These are phyloP conservation scores for Irpex sp. DNA, from an alignment of 1,284 basidiomycete genomes.

Conservation along the genomic window DNA sequence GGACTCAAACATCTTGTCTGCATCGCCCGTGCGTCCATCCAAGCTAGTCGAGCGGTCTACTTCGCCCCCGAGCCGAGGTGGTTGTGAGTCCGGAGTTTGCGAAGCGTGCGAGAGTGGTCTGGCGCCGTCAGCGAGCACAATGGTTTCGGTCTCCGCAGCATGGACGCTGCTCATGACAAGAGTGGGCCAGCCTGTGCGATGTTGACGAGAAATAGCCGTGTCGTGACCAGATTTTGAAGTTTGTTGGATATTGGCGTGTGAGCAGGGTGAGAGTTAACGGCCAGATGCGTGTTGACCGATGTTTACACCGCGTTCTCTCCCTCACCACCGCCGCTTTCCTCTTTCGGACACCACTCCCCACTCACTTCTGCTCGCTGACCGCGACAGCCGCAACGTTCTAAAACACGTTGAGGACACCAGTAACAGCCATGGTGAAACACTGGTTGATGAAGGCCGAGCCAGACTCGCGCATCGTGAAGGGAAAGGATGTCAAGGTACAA, in stretches of 20 bases:
- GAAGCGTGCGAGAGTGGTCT: conserved; percentile 16
- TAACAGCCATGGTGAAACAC: conserved; percentile 29
- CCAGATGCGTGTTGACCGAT: conserved; percentile 28
- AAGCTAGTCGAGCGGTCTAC: conserved; percentile 2
- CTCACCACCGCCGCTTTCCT: conserved; percentile 10
- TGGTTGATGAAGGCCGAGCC: conserved; percentile 95
- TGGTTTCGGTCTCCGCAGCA: conserved; percentile 25
- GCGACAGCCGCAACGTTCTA: background rate
- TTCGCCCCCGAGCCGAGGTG: conserved; percentile 1
- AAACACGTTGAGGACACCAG: background rate
- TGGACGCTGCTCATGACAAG: conserved; percentile 30
- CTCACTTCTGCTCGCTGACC: conserved; percentile 1
- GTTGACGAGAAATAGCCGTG: conserved; percentile 3
- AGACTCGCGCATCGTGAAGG: conserved; percentile 83
- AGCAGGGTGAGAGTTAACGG: conserved; percentile 24
- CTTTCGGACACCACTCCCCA: conserved; percentile 6
- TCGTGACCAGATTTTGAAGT: background rate
- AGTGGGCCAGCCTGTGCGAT: conserved; percentile 13
- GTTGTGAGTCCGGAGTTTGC: conserved; percentile 9
- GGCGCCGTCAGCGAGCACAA: conserved; percentile 19
- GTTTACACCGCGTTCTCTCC: conserved; percentile 22
- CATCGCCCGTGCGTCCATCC: conserved; percentile 17
- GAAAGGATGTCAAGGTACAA: conserved; percentile 82
- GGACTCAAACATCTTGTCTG: conserved; percentile 18
- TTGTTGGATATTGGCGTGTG: conserved; percentile 6